phyloP scores from a whole-genome alignment of 2,329 filamentous ascomycete species.

The Rhynchosporium agropyri region DNA sequence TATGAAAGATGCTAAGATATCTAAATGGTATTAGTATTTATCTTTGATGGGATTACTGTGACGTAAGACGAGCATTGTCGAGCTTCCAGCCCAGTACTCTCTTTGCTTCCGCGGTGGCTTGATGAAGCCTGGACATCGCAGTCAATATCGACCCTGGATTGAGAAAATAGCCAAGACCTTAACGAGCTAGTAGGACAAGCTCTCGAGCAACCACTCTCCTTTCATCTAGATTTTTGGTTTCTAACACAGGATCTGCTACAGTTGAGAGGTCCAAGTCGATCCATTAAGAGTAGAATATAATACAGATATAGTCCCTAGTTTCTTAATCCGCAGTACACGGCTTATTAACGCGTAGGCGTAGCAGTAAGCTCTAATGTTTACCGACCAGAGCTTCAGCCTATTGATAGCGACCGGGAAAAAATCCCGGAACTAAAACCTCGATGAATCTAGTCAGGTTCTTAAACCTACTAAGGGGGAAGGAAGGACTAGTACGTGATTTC shows the following conservation, averaged over 20 bases:
- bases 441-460: not conserved
- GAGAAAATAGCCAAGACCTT: not conserved
- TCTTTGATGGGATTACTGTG: too few relatives aligned
- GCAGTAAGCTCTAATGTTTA: not conserved
- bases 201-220: too few relatives aligned
- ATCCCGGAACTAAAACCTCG: not conserved
- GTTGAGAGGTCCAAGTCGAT: not conserved
- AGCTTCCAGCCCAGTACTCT: too few relatives aligned
- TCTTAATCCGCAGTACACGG: not conserved
- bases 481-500: conserved; percentile 2
- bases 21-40: too few relatives aligned
- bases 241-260: not conserved
- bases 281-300: not conserved
- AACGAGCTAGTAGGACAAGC: not conserved
- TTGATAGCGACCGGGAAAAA: not conserved
- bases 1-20: too few relatives aligned
- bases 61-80: too few relatives aligned
- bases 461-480: not conserved
- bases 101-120: too few relatives aligned
- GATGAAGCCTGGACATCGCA: too few relatives aligned
- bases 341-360: not conserved
- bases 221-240: not conserved
- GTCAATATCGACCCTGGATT: too few relatives aligned
- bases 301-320: conserved; percentile 4
- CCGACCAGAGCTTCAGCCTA: not conserved